phyloP scores from a whole-genome alignment of 306 rosid species.

The Rosa multiflora region DNA sequence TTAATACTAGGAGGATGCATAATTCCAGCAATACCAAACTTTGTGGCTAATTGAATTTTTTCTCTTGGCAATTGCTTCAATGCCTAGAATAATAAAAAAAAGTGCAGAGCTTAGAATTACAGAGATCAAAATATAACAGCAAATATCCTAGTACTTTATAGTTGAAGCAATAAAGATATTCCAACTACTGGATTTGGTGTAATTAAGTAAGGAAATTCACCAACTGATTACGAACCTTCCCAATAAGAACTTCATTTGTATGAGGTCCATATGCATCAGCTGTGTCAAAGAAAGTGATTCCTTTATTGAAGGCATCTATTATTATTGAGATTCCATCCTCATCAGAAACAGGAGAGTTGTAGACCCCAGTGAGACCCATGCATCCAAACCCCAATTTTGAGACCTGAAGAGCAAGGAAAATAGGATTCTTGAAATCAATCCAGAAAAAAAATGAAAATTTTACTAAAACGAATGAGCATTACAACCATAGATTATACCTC shows the following conservation, averaged over 20 bases:
- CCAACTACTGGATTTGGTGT: background rate
- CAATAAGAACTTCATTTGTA: slow-evolving; percentile 39
- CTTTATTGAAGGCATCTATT: slow-evolving; percentile 33
- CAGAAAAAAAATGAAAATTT: background rate
- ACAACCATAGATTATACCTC: slow-evolving; percentile 26
- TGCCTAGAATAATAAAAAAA: slow-evolving; percentile 36
- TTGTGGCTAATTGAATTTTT: slow-evolving; percentile 66
- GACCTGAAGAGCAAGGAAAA: slow-evolving; percentile 25
- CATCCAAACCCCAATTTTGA: slow-evolving; percentile 51
- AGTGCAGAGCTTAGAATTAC: background rate
- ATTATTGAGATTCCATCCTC: slow-evolving; percentile 32
- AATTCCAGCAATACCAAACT: slow-evolving; percentile 53
- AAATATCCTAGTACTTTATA: background rate
- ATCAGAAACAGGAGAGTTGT: slow-evolving; percentile 33
- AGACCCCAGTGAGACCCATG: slow-evolving; percentile 29
- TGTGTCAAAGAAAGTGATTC: slow-evolving; percentile 43
- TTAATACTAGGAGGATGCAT: slow-evolving; percentile 16
- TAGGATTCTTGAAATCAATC: background rate
- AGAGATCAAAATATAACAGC: background rate
- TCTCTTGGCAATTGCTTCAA: slow-evolving; percentile 67
- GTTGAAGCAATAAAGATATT: background rate
- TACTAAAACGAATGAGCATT: background rate
- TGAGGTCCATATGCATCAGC: slow-evolving; percentile 34
- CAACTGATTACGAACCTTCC: slow-evolving; percentile 27
- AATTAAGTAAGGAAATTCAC: background rate